phyloP scores from a whole-genome alignment of 2,329 filamentous ascomycete species.

The Scedosporium aurantiacum region DNA sequence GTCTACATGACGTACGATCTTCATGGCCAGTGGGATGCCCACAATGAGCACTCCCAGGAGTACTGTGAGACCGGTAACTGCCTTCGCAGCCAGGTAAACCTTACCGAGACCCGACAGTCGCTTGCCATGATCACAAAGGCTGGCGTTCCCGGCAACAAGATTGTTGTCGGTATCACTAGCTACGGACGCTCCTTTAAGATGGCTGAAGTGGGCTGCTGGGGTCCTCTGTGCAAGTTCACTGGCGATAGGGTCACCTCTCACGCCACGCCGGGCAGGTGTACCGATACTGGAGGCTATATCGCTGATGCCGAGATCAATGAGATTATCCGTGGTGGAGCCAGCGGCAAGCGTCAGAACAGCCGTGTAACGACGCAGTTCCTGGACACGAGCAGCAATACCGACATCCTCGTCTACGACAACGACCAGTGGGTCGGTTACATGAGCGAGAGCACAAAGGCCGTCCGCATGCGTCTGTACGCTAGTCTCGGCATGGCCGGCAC shows the following conservation, averaged over 20 bases:
- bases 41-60: slow-evolving; percentile 21
- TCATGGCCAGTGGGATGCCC: slow-evolving; percentile 20
- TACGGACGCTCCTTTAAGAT: slow-evolving; percentile 25
- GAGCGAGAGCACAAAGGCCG: slow-evolving; percentile 12
- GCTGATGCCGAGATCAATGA: not conserved
- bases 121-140: slow-evolving; percentile 18
- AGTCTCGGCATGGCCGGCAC: no score
- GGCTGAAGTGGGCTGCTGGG: slow-evolving; percentile 16
- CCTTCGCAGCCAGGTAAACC: slow-evolving; percentile 24
- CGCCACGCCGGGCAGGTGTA: slow-evolving; percentile 17
- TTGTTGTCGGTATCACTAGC: slow-evolving; percentile 20
- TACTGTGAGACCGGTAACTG: slow-evolving; percentile 21
- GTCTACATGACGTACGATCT: slow-evolving; percentile 25
- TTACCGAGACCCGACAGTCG: slow-evolving; percentile 21
- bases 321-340: not conserved
- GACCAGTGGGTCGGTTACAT: slow-evolving; percentile 16
- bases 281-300: slow-evolving; percentile 19
- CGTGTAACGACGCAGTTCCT: not conserved
- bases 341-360: not conserved
- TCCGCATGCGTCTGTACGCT: no score
- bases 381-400: no score
- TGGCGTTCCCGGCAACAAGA: slow-evolving; percentile 17
- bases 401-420: slow-evolving; percentile 15
- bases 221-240: slow-evolving; percentile 14
- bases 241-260: slow-evolving; percentile 12